A percentile compares a stretch with the other conserved stretches of the same genome.
Evolutionary conservation across 805 yeast species (phyloP).

Genomic region (Suhomyces emberorum): DNA sequence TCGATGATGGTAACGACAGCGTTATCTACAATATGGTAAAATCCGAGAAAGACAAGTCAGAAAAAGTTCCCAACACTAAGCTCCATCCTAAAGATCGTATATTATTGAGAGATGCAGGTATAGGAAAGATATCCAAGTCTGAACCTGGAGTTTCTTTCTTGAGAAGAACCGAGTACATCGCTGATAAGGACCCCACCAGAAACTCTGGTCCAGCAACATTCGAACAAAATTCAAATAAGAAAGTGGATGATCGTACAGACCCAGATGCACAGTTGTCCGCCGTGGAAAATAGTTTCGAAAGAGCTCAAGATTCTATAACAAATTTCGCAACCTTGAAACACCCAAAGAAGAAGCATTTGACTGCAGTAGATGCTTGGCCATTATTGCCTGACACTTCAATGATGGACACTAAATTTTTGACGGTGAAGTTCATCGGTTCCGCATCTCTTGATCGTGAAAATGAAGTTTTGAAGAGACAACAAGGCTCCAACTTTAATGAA

Average conservation of each 20-base stretch:
- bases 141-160: conserved; percentile 70
- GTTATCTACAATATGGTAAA: conserved; percentile 30
- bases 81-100: conserved; percentile 77
- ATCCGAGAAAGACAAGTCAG: conserved; percentile 5
- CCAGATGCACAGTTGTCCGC: conserved; percentile 62
- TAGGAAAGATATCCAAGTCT: conserved; percentile 39
- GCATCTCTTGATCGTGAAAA: conserved; percentile 46
- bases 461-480: conserved; percentile 25
- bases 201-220: conserved; percentile 23
- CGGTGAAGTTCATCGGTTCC: conserved; percentile 59
- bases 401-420: conserved; percentile 72
- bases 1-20: conserved; percentile 56
- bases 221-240: conserved; percentile 19
- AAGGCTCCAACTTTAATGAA: conserved; percentile 26
- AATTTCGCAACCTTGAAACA: conserved; percentile 53
- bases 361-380: conserved; percentile 76
- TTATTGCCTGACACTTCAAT: conserved; percentile 88
- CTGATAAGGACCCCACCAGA: conserved; percentile 48
- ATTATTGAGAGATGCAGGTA: conserved; percentile 75
- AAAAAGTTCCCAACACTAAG: conserved; percentile 23
- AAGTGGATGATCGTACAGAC: conserved; percentile 35
- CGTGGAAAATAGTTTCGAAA: conserved; percentile 77
- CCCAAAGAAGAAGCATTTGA: conserved; percentile 71
- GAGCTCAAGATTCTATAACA: conserved; percentile 46
- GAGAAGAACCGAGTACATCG: conserved; percentile 90